Percentiles rank a stretch among this genome's conserved stretches.
These are phyloP conservation scores for Straminergon stramineum DNA, from an alignment of 225 moss, liverwort and hornwort genomes.

Conservation along the genomic window DNA sequence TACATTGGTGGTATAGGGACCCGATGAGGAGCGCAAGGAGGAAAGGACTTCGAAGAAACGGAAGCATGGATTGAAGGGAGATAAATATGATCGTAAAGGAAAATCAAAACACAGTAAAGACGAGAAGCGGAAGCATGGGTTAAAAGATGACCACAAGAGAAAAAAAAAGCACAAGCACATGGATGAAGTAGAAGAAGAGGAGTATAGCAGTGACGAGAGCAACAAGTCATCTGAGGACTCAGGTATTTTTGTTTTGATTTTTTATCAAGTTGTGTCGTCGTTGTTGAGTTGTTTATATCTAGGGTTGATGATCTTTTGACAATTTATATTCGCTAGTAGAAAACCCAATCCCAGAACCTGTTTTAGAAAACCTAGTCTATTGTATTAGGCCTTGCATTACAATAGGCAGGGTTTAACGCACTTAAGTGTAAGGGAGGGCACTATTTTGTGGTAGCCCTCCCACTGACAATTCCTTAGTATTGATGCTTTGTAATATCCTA, in stretches of 20 bases:
- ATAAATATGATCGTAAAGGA: conserved; percentile 23
- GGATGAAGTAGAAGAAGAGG: conserved; percentile 25
- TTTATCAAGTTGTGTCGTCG: not conserved
- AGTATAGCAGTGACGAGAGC: conserved; percentile 42
- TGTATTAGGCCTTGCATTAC: not conserved
- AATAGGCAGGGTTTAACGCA: not conserved
- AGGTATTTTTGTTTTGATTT: conserved; percentile 15
- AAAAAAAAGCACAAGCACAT: conserved; percentile 24
- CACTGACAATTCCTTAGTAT: not conserved
- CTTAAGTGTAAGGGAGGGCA: not conserved
- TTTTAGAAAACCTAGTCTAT: not conserved
- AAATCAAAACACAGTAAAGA: conserved; percentile 34
- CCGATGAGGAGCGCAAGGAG: conserved; percentile 17
- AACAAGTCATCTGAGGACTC: conserved; percentile 34
- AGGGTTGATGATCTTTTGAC: not conserved
- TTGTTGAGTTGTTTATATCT: not conserved
- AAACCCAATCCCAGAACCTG: not conserved
- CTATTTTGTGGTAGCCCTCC: not conserved
- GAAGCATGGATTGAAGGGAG: conserved; percentile 40
- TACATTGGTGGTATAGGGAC: not conserved
- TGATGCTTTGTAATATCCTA: not conserved
- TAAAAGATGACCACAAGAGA: conserved; percentile 14
- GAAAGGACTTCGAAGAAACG: conserved; percentile 34
- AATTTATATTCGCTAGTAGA: not conserved
- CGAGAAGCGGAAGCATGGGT: conserved; percentile 45